phyloP scores from a whole-genome alignment of 192 early-diverging fungal species.

The Gamsiella multidivaricata region DNA sequence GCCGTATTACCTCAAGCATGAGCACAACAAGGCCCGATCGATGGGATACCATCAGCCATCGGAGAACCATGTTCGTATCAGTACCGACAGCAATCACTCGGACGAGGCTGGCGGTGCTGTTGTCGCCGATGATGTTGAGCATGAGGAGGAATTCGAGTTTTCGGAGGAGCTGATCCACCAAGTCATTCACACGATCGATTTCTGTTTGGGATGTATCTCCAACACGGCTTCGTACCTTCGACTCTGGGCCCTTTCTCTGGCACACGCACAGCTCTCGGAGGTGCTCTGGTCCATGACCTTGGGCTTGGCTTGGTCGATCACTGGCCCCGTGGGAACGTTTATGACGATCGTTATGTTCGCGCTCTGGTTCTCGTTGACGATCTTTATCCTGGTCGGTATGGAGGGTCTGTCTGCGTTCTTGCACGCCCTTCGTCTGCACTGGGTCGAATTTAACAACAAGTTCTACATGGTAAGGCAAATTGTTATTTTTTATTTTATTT shows the following conservation, averaged over 20 bases:
- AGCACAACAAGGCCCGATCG: constrained; percentile 80
- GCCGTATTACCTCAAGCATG: constrained; percentile 85
- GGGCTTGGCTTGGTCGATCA: constrained; percentile 63
- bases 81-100: constrained; percentile 54
- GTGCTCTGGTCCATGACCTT: constrained; percentile 97
- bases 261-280: constrained; percentile 97
- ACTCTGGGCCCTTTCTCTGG: constrained; percentile 98
- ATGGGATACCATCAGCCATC: constrained; percentile 79
- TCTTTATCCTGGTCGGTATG: constrained; percentile 86
- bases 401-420: constrained; percentile 95
- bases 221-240: constrained; percentile 99
- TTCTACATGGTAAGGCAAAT: constrained; percentile 77
- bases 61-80: constrained; percentile 58
- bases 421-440: constrained; percentile 96
- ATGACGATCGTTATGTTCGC: constrained; percentile 83
- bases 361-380: constrained; percentile 92
- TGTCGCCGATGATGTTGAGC: constrained; percentile 76
- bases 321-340: constrained; percentile 67
- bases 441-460: constrained; percentile 99
- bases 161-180: constrained; percentile 97
- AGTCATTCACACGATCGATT: constrained; percentile 99
- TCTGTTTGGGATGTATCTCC: constrained; percentile 95
- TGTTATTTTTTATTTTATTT: neutral
- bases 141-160: constrained; percentile 87
- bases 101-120: constrained; percentile 60